phyloP scores from a whole-genome alignment of 352 stramenopile genomes.

The Phytophthora sp. region DNA sequence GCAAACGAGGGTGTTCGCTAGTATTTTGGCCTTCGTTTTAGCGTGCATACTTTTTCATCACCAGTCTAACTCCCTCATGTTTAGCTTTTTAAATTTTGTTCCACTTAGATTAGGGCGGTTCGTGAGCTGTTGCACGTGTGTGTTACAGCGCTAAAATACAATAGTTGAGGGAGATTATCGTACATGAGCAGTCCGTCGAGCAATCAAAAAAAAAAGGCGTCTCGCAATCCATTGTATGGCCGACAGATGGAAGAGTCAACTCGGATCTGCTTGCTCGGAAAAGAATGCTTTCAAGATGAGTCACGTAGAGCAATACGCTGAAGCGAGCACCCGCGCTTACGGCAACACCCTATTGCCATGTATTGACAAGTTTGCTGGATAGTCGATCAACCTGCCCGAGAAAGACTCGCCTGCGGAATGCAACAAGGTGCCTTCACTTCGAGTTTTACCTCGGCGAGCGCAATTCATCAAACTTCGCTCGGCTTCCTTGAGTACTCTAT shows the following conservation, averaged over 20 bases:
- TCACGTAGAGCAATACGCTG: neutral
- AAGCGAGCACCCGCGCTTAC: neutral
- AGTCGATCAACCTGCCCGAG: neutral
- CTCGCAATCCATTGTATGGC: neutral
- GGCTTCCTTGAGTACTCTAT: neutral
- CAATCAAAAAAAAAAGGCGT: too few relatives aligned
- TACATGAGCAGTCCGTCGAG: too few relatives aligned
- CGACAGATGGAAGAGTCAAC: neutral
- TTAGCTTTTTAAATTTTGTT: too few relatives aligned
- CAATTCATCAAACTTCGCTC: neutral
- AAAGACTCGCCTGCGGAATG: too few relatives aligned
- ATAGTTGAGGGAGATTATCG: too few relatives aligned
- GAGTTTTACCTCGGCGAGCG: neutral
- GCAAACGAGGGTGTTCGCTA: too few relatives aligned
- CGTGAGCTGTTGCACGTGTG: too few relatives aligned
- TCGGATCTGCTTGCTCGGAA: neutral
- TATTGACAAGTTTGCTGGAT: conserved; percentile 5
- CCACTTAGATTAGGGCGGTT: too few relatives aligned
- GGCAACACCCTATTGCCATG: neutral
- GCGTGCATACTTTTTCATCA: too few relatives aligned
- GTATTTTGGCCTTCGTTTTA: too few relatives aligned
- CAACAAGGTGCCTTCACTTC: neutral
- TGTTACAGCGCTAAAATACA: too few relatives aligned
- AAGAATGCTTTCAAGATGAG: neutral
- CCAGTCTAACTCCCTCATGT: too few relatives aligned